Conservation (phyloP, 108 stramenopile species). For the Cyclotella sp. region DNA sequence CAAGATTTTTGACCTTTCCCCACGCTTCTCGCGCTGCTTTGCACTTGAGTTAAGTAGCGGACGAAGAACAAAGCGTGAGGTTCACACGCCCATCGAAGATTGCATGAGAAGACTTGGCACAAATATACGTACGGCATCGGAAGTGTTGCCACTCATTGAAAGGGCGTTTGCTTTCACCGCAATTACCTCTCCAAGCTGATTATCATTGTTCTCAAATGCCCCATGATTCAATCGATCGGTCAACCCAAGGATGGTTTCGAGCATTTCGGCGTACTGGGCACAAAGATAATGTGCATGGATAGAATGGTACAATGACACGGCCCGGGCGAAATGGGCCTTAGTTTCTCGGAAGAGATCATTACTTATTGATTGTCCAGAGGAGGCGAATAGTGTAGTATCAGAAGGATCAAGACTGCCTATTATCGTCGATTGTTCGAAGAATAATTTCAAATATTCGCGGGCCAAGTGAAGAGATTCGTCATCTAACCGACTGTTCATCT, state of each 20-base stretch:
- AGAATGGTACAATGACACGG: conserved; percentile 45
- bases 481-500: conserved; percentile 1
- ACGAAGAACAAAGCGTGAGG: not conserved
- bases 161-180: conserved; percentile 43
- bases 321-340: conserved; percentile 25
- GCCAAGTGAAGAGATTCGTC: conserved; percentile 24
- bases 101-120: not conserved
- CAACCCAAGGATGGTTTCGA: conserved; percentile 17
- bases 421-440: conserved; percentile 17
- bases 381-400: conserved; percentile 35
- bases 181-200: conserved; percentile 27
- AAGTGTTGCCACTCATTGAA: conserved; percentile 38
- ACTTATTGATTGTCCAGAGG: conserved; percentile 7
- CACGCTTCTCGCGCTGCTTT: conserved; percentile 42
- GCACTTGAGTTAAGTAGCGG: not conserved
- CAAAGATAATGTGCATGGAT: conserved; percentile 23
- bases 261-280: conserved; percentile 39
- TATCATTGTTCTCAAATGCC: conserved; percentile 11
- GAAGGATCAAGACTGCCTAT: not conserved
- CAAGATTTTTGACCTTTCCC: conserved; percentile 40
- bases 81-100: not conserved
- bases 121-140: conserved; percentile 22
- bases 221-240: not conserved
- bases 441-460: conserved; percentile 28
- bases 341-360: conserved; percentile 31